Conservation (phyloP, 352 stramenopile genomes). For the Globisporangium emineosum region DNA sequence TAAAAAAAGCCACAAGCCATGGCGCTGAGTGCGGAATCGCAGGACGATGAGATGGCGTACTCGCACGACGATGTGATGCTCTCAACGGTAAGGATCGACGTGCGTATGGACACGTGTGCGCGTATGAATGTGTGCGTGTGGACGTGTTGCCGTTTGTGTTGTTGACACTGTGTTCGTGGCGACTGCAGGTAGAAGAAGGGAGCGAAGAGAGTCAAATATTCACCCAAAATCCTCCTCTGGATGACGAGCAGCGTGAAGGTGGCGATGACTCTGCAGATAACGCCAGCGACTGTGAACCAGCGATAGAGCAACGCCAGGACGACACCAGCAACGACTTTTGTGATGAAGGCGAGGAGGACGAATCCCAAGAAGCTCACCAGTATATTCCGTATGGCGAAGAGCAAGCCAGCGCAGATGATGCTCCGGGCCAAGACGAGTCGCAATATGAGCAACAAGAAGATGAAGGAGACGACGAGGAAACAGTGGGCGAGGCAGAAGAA, state of each 20-base stretch:
- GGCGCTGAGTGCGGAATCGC: conserved; percentile 3
- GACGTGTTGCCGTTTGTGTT: too few species aligned
- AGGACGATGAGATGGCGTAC: conserved; percentile 2
- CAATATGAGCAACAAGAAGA: background rate
- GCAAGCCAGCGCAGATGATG: conserved; percentile 1
- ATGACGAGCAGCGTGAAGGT: background rate
- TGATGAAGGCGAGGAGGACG: background rate
- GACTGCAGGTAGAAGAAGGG: conserved; percentile 6
- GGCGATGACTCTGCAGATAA: background rate
- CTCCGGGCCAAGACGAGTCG: background rate
- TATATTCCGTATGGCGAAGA: background rate
- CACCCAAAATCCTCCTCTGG: background rate
- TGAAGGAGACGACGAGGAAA: background rate
- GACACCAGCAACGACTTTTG: background rate
- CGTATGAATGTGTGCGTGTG: too few species aligned
- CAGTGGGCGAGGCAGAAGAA: background rate
- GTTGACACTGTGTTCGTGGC: background rate
- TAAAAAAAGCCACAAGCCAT: background rate
- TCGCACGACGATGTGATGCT: conserved; percentile 2
- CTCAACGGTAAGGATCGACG: background rate
- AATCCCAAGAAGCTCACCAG: background rate
- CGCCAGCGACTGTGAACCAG: background rate
- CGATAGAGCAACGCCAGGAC: background rate
- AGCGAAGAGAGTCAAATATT: conserved; percentile 9
- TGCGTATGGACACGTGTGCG: background rate